A percentile compares a stretch with the other conserved stretches of the same genome.
phyloP scores from a whole-genome alignment of 441 rosid species.

The Melastoma candidum region DNA sequence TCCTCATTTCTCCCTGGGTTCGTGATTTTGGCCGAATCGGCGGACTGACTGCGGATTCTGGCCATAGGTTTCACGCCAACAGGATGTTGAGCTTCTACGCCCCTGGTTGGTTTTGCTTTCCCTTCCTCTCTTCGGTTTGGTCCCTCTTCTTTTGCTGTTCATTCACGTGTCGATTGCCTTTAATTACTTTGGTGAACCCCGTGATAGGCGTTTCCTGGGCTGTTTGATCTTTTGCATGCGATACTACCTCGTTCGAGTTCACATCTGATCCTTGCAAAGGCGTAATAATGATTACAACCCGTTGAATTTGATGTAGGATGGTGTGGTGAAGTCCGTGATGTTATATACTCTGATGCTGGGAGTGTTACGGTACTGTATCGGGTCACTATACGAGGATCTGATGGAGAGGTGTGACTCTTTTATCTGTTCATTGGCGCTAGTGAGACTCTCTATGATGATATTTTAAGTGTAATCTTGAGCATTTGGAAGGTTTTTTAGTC shows the following conservation, averaged over 20 bases:
- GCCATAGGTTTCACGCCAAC: constrained; percentile 80
- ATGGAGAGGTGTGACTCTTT: constrained; percentile 66
- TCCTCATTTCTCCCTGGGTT: too few species aligned
- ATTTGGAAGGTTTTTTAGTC: too few species aligned
- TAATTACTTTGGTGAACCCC: too few species aligned
- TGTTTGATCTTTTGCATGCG: too few species aligned
- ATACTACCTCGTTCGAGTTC: too few species aligned
- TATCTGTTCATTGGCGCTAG: neutral
- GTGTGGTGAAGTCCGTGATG: constrained; percentile 99
- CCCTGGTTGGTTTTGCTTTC: constrained; percentile 47
- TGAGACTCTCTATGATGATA: neutral
- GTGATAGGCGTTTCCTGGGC: too few species aligned
- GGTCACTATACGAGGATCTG: constrained; percentile 86
- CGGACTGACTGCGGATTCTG: neutral
- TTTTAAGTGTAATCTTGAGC: too few species aligned
- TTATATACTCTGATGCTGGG: constrained; percentile 78
- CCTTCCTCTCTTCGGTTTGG: too few species aligned
- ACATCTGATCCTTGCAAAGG: too few species aligned
- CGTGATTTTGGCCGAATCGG: neutral
- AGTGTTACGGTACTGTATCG: constrained; percentile 90
- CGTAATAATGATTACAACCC: neutral
- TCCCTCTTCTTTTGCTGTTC: too few species aligned
- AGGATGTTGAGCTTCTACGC: constrained; percentile 98
- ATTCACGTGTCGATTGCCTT: too few species aligned
- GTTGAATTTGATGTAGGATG: constrained; percentile 45